Base-by-base conservation (phyloP, 2,329 filamentous ascomycete genomes). In the Cyanodermella asteris region DNA sequence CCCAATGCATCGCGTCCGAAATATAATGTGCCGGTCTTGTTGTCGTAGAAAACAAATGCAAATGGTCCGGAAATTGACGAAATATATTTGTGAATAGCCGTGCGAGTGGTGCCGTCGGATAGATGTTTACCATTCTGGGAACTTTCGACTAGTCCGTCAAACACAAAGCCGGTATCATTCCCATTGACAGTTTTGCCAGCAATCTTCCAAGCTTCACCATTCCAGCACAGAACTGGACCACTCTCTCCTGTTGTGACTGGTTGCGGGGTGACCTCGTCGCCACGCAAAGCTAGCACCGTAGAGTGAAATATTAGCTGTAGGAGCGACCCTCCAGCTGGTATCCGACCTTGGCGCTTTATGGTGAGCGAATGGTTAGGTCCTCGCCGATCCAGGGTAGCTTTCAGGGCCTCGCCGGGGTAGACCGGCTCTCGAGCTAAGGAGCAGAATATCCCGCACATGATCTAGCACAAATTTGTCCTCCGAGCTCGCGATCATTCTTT, bases 141-240 rank as follows among this genome's bases (percentile, higher is more conserved):
- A 37, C 60, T 54, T 29, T 50, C 38, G 12, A 59, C 39, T 23
- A 91, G 55, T 18, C 63, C 40, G 17, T 56, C 41, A 39, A 84
- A 70, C 11, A 94, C 55, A 5, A 54, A 50, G 38, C 72, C 60
- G 3, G 76, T 76, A 47, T 97, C 87, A 42, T 91, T 93, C 29
- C 69, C 75, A 18, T 39, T 31, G 5, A 91, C 55, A 1, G 45
- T 38, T 7, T 59, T 38, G 17, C 58, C 59, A 6, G 48, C 50
- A 24, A 91, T 59, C 29, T 63, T 72, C 87, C 87, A 97, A 1
- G 81, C 84, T 45, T 97, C 87, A 21, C 87, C 87, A 42, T 97
- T 97, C 87, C 87, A 97, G 58, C 84, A 93, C 3, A 97, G 57
- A 1, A 77, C 55, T 1, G 72, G 78, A 4, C 59, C 57, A 1